These are phyloP conservation scores for Isochrysis galbana DNA, from an alignment of 78 protist genomes.

Conservation along the genomic window DNA sequence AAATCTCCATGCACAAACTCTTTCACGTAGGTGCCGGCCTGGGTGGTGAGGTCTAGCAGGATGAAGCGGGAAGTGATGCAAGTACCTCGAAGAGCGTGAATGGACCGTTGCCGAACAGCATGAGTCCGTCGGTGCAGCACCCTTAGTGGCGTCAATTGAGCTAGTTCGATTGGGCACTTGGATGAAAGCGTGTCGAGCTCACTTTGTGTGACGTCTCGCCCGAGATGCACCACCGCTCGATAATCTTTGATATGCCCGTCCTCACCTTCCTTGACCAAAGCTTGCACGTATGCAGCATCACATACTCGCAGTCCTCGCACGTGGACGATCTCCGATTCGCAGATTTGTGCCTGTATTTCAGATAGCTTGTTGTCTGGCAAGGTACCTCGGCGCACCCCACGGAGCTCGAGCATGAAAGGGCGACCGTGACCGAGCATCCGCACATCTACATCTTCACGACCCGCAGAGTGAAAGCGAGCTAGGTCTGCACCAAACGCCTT, in stretches of 20 bases:
- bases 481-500: not conserved
- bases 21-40: slow-evolving; percentile 63
- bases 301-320: not conserved
- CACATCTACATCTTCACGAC: slow-evolving; percentile 69
- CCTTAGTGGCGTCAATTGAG: slow-evolving; percentile 47
- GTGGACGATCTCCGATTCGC: too few relatives aligned
- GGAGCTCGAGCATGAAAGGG: slow-evolving; percentile 42
- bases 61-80: slow-evolving; percentile 3
- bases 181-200: not conserved
- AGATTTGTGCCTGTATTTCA: not conserved
- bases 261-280: not conserved
- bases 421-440: slow-evolving; percentile 71
- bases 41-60: not conserved
- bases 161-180: not conserved
- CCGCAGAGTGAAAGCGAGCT: not conserved
- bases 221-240: slow-evolving; percentile 22
- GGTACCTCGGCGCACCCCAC: not conserved
- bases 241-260: slow-evolving; percentile 21
- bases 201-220: not conserved
- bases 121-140: slow-evolving; percentile 55
- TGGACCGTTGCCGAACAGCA: not conserved
- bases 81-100: not conserved
- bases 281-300: too few relatives aligned
- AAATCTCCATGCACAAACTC: slow-evolving; percentile 74
- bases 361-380: not conserved